Percentiles rank a stretch among this genome's conserved stretches.
Conservation (phyloP, 768 basidiomycete species). For the Termitomyces titanicus region DNA sequence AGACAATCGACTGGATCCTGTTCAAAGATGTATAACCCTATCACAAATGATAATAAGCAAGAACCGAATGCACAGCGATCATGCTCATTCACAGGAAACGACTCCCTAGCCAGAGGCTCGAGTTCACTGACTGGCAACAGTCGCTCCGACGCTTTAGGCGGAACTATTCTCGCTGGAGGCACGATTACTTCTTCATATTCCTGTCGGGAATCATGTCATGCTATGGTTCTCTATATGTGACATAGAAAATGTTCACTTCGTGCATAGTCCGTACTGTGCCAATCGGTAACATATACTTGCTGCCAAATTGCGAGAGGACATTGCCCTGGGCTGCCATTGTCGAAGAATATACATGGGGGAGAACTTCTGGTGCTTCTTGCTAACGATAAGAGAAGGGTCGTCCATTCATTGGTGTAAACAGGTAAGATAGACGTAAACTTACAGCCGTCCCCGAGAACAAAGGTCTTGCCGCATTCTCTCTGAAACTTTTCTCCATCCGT, state of each 20-base stretch:
- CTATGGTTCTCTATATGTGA: background rate
- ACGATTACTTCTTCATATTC: conserved; percentile 87
- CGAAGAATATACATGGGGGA: conserved; percentile 90
- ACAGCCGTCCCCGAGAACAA: conserved; percentile 59
- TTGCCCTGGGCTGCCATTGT: conserved; percentile 54
- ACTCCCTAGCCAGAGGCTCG: conserved; percentile 72
- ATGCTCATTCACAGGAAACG: conserved; percentile 67
- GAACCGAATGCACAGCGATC: background rate
- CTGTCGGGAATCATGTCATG: conserved; percentile 32
- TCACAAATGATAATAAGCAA: background rate
- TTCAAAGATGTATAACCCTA: conserved; percentile 88
- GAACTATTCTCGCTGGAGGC: conserved; percentile 79
- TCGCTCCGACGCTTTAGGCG: conserved; percentile 67
- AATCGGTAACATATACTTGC: conserved; percentile 75
- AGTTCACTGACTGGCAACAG: conserved; percentile 70
- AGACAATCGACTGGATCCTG: conserved; percentile 93
- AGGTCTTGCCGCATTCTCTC: conserved; percentile 61
- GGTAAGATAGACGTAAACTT: conserved; percentile 13
- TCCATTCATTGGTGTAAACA: background rate
- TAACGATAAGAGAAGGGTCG: conserved; percentile 19
- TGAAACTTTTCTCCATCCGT: conserved; percentile 59
- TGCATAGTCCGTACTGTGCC: conserved; percentile 68
- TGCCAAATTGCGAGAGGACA: conserved; percentile 68
- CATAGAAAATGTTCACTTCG: conserved; percentile 46
- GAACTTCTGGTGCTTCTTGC: conserved; percentile 53